Evolutionary conservation across 352 stramenopile genomes (phyloP).

Genomic region (Pythium plurisporium): DNA sequence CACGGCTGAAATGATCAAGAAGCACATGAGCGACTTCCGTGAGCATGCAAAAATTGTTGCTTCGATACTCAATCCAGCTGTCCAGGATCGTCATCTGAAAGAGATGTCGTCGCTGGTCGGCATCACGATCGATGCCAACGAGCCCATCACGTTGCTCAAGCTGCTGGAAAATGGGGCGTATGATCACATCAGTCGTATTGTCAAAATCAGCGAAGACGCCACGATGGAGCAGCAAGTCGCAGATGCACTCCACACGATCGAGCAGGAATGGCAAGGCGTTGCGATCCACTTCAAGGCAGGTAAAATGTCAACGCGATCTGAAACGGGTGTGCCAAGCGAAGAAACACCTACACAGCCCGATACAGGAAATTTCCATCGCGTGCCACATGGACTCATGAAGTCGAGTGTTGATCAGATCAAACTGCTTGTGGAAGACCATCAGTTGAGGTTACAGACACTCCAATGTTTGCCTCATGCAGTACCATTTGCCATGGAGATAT

Average conservation of each 20-base stretch:
- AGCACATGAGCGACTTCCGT: constrained; percentile 74
- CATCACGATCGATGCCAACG: constrained; percentile 37
- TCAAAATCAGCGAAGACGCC: constrained; percentile 63
- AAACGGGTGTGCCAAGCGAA: not conserved
- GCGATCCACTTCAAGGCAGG: constrained; percentile 42
- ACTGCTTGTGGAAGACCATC: constrained; percentile 56
- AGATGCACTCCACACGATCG: constrained; percentile 38
- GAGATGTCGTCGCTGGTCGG: constrained; percentile 46
- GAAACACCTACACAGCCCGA: not conserved
- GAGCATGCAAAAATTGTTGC: constrained; percentile 60
- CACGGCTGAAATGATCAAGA: constrained; percentile 68
- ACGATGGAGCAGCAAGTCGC: constrained; percentile 67
- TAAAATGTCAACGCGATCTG: not conserved
- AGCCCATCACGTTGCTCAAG: constrained; percentile 64
- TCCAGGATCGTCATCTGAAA: constrained; percentile 63
- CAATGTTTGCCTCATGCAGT: constrained; percentile 40
- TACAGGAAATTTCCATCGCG: not conserved
- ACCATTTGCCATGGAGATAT: constrained; percentile 42
- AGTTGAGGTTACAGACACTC: constrained; percentile 43
- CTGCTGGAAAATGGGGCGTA: constrained; percentile 65
- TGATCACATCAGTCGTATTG: constrained; percentile 41
- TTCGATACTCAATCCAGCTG: constrained; percentile 58
- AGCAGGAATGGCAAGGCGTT: constrained; percentile 40
- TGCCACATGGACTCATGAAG: constrained; percentile 21
- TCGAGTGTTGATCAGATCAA: constrained; percentile 37